Evolutionary conservation across 441 rosid species (phyloP).

Genomic region (Iberis amara): DNA sequence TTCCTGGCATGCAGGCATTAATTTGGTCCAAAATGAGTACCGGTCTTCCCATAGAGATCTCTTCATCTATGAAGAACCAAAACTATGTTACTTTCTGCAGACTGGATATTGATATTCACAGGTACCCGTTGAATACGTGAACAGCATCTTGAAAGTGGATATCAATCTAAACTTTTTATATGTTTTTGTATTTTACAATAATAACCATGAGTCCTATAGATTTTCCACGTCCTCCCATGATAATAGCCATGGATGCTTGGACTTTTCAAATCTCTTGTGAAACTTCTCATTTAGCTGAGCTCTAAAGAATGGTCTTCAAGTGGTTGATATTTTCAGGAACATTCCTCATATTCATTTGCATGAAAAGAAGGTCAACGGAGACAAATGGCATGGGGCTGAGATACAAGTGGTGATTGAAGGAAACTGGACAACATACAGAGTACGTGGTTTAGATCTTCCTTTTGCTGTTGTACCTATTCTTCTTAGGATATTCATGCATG

Average conservation of each 20-base stretch:
- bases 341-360: slow-evolving; percentile 83
- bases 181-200: slow-evolving; percentile 5
- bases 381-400: slow-evolving; percentile 88
- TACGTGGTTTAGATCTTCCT: slow-evolving; percentile 32
- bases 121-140: slow-evolving; percentile 42
- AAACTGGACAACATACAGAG: slow-evolving; percentile 97
- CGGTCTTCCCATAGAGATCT: slow-evolving; percentile 92
- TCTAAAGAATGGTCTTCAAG: slow-evolving; percentile 6
- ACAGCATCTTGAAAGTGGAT: slow-evolving; percentile 3
- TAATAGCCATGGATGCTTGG: slow-evolving; percentile 2
- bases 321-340: slow-evolving; percentile 52
- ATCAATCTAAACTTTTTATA: slow-evolving; percentile 1
- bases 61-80: slow-evolving; percentile 86
- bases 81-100: slow-evolving; percentile 74
- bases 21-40: slow-evolving; percentile 99
- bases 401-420: slow-evolving; percentile 95
- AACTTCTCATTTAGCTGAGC: slow-evolving; percentile 8
- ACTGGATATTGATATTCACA: slow-evolving; percentile 93
- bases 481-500: slow-evolving; percentile 3
- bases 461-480: not conserved
- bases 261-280: slow-evolving; percentile 6
- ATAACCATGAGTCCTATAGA: slow-evolving; percentile 5
- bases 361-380: slow-evolving; percentile 69
- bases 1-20: slow-evolving; percentile 61
- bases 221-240: slow-evolving; percentile 1